Evolutionary conservation across 257 asterid species (phyloP), one percentile per base, ranked within the genome.

Genomic region (Pogostemon cablin): DNA sequence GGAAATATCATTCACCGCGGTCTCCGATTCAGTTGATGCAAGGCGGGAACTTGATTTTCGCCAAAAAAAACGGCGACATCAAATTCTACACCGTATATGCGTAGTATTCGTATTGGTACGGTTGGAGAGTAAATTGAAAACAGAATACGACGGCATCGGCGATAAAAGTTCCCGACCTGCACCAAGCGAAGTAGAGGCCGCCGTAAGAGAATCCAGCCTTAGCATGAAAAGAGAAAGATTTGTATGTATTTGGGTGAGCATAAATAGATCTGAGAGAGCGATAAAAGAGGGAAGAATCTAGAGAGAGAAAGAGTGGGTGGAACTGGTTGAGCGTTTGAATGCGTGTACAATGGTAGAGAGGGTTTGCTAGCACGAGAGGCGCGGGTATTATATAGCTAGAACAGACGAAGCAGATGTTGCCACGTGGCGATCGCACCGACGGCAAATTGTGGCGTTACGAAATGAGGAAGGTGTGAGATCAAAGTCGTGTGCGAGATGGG

Each of bases 21-120:
- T 43, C 83, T 86, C 93, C 77, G 85, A 86, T 88, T 88, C 93
- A 85, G 86, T 86, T 88, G 90, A 83, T 88, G 90, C 96, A 88
- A 85, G 93, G 91, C 95, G 82, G 89, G 95, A 87, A 71, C 81
- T 77, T 59, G 62, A 68, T 67, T 49, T 67, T 77, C 83, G 77
- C 86, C 84, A n/a, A n/a, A 59, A 37, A 66, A 7, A 1, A 52
- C 62, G 35, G 70, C 79, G 44, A 41, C 69, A 56, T 58, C 60
- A 49, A 46, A 47, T 53, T 50, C 6, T 3, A 56, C 46, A 38
- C 76, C 53, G 52, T 69, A 11, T 20, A 25, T 17, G 15, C 34
- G 39, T 9, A 7, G 32, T 43, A 50, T 9, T 40, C 79, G 41
- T 20, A 68, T 9, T 7, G 38, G 39, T 53, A 52, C 62, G 44